A percentile compares a stretch with the other conserved stretches of the same genome.
These are phyloP conservation scores for Takashimella koratensis DNA, from an alignment of 1,284 basidiomycete species.

Conservation along the genomic window DNA sequence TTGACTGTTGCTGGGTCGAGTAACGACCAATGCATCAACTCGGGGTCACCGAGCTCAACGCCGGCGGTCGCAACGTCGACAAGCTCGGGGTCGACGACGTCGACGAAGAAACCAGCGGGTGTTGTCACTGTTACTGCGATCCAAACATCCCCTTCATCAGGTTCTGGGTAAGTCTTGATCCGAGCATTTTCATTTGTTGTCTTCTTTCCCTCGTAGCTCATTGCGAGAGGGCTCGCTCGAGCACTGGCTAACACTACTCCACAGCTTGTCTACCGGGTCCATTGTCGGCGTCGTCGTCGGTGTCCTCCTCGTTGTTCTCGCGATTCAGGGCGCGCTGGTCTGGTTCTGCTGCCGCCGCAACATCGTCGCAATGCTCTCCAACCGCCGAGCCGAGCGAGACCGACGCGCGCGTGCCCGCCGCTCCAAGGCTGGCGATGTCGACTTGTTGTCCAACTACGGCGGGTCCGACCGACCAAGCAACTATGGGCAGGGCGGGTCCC, in stretches of 20 bases:
- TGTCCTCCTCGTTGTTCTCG: conserved; percentile 27
- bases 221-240: not conserved
- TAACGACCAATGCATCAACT: conserved; percentile 25
- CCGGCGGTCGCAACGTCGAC: conserved; percentile 11
- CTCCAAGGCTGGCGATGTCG: conserved; percentile 30
- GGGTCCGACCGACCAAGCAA: not conserved
- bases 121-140: conserved; percentile 35
- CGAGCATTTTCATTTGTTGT: conserved; percentile 23
- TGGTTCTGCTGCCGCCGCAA: conserved; percentile 44
- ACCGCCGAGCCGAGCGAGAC: conserved; percentile 27
- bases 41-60: conserved; percentile 32
- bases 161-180: not conserved
- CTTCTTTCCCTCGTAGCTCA: conserved; percentile 1
- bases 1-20: conserved; percentile 24
- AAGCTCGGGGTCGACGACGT: conserved; percentile 5
- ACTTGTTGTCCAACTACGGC: conserved; percentile 16
- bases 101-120: conserved; percentile 13
- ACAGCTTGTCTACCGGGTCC: conserved; percentile 29
- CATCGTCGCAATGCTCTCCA: conserved; percentile 25
- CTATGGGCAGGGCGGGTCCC: not conserved
- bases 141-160: conserved; percentile 13
- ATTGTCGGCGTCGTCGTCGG: conserved; percentile 42
- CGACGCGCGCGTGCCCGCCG: conserved; percentile 2
- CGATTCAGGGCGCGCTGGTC: conserved; percentile 29
- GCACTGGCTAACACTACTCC: not conserved